Conservation (phyloP, 345 rosid genomes). For the Syzygium aromaticum region DNA sequence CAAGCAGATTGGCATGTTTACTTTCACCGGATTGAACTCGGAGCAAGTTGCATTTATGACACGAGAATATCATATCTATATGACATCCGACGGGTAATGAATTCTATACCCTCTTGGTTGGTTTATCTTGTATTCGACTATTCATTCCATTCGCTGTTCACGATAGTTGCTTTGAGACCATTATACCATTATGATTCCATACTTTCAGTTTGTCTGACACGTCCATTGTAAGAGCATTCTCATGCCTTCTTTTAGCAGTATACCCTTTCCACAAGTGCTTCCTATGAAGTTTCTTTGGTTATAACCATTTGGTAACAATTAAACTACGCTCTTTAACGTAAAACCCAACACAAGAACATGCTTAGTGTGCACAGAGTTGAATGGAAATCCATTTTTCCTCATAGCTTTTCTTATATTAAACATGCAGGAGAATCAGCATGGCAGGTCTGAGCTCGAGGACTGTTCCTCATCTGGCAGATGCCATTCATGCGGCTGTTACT, state of each 20-base stretch:
- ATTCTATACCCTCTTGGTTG: background rate
- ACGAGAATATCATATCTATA: slow-evolving; percentile 11
- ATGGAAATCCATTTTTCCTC: background rate
- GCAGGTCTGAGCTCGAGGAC: slow-evolving; percentile 29
- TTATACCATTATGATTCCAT: background rate
- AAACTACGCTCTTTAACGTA: background rate
- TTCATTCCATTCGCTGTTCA: background rate
- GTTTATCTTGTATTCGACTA: background rate
- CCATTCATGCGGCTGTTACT: slow-evolving; percentile 28
- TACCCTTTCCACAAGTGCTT: background rate
- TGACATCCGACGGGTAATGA: slow-evolving; percentile 16
- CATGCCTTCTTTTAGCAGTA: background rate
- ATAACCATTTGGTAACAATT: background rate
- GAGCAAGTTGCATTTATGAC: slow-evolving; percentile 19
- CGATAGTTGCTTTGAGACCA: background rate
- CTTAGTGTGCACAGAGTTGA: background rate
- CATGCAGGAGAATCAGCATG: slow-evolving; percentile 37
- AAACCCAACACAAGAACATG: background rate
- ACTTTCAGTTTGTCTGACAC: background rate
- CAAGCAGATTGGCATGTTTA: slow-evolving; percentile 22
- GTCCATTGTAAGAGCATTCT: background rate
- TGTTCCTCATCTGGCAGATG: slow-evolving; percentile 26
- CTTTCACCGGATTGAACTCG: slow-evolving; percentile 16
- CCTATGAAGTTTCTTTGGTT: background rate
- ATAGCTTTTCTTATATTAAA: background rate